These are phyloP conservation scores for Guyanaporus albipodus DNA, from an alignment of 768 basidiomycete species.

Conservation along the genomic window DNA sequence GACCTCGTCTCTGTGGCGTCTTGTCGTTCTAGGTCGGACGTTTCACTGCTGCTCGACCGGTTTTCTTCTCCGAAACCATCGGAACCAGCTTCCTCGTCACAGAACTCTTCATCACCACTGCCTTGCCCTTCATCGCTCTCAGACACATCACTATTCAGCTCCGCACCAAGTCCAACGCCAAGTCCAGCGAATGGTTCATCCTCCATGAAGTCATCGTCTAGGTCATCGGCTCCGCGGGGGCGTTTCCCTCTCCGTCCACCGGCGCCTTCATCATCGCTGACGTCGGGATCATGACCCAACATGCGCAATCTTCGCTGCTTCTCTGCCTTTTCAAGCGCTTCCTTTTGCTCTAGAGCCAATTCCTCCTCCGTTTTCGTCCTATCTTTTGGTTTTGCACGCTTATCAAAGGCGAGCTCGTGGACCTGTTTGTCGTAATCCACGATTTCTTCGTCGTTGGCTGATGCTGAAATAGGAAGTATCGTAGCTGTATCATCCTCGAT, in stretches of 20 bases:
- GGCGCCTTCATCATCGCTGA: constrained; percentile 54
- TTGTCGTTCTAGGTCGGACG: constrained; percentile 34
- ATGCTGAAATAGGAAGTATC: neutral
- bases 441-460: constrained; percentile 22
- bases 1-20: constrained; percentile 39
- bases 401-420: constrained; percentile 88
- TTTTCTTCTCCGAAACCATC: constrained; percentile 33
- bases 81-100: constrained; percentile 30
- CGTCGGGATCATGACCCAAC: constrained; percentile 73
- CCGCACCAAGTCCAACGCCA: constrained; percentile 35
- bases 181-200: constrained; percentile 36
- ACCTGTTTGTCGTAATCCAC: constrained; percentile 91
- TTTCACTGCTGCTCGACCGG: constrained; percentile 37
- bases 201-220: constrained; percentile 81
- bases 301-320: constrained; percentile 72
- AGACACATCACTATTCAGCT: constrained; percentile 37
- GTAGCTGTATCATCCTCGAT: constrained; percentile 35
- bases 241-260: constrained; percentile 46
- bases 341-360: constrained; percentile 82
- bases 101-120: constrained; percentile 26
- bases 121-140: constrained; percentile 33
- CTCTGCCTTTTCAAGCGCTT: constrained; percentile 83
- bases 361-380: constrained; percentile 97
- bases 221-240: constrained; percentile 73
- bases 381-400: constrained; percentile 90